phyloP scores from a whole-genome alignment of 129 eudicot species.

The Apium graveolens region DNA sequence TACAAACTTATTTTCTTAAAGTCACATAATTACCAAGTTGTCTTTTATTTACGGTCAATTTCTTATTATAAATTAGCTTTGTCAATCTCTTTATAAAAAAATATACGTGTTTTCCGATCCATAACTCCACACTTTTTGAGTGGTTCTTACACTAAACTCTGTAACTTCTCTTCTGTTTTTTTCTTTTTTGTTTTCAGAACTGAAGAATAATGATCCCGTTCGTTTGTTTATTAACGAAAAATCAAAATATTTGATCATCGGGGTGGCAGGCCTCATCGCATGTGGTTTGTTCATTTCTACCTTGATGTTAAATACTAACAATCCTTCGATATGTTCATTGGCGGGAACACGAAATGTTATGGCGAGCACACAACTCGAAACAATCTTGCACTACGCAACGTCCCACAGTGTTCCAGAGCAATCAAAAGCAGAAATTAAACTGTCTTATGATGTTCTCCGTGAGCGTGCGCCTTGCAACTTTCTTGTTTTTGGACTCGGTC shows the following conservation, averaged over 20 bases:
- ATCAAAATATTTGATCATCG: slow-evolving; percentile 8
- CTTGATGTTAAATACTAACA: too few species aligned
- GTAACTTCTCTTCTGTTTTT: neutral
- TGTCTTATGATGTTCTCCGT: slow-evolving; percentile 44
- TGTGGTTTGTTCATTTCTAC: slow-evolving; percentile 18
- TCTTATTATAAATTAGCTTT: neutral
- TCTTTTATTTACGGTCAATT: neutral
- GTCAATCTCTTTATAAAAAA: neutral
- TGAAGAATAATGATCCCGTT: neutral
- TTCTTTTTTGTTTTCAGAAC: neutral
- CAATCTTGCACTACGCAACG: slow-evolving; percentile 72
- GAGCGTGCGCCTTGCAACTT: slow-evolving; percentile 42
- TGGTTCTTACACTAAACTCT: neutral
- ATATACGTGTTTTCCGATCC: too few species aligned
- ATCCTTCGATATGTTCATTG: too few species aligned
- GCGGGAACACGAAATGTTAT: slow-evolving; percentile 9
- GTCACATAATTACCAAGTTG: neutral
- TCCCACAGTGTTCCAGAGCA: slow-evolving; percentile 53
- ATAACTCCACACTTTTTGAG: neutral
- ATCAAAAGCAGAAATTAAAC: slow-evolving; percentile 32
- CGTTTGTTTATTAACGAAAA: slow-evolving; percentile 15
- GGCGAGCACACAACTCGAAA: slow-evolving; percentile 30
- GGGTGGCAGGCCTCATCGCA: slow-evolving; percentile 18
- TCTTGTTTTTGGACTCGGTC: slow-evolving; percentile 90
- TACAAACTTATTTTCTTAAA: neutral